Evolutionary conservation across 768 basidiomycete genomes (phyloP).

Genomic region (Candolleomyces aberdarensis): DNA sequence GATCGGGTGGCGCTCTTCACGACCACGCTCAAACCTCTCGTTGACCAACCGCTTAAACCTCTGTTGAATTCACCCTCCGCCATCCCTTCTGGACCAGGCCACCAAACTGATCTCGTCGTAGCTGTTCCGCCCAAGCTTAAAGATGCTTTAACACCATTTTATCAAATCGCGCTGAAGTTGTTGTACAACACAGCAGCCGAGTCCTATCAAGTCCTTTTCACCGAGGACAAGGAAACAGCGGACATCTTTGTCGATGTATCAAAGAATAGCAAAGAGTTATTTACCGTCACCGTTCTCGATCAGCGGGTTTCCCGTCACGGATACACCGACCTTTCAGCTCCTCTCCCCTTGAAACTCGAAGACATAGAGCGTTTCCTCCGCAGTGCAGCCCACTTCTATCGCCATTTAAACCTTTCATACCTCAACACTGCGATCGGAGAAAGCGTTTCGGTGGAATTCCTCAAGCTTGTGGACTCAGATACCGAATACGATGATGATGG

Average conservation of each 20-base stretch:
- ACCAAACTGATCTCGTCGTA: not conserved
- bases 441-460: conserved; percentile 9
- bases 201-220: not conserved
- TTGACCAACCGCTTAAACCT: not conserved
- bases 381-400: conserved; percentile 3
- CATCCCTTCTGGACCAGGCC: not conserved
- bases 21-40: not conserved
- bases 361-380: conserved; percentile 2
- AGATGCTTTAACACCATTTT: not conserved
- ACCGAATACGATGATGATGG: conserved; percentile 1
- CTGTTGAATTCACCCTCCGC: not conserved
- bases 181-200: not conserved
- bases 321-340: not conserved
- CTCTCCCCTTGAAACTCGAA: not conserved
- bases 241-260: not conserved
- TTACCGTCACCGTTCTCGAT: not conserved
- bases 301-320: conserved; percentile 1
- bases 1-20: not conserved
- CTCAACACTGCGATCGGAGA: not conserved
- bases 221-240: not conserved
- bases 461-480: conserved; percentile 10
- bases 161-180: not conserved
- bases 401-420: not conserved
- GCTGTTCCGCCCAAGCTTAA: not conserved
- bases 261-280: not conserved